Percentiles rank a stretch among this genome's conserved stretches.
These are phyloP conservation scores for Aspergillus carlsbadensis DNA, from an alignment of 495 filamentous ascomycete species.

Conservation along the genomic window DNA sequence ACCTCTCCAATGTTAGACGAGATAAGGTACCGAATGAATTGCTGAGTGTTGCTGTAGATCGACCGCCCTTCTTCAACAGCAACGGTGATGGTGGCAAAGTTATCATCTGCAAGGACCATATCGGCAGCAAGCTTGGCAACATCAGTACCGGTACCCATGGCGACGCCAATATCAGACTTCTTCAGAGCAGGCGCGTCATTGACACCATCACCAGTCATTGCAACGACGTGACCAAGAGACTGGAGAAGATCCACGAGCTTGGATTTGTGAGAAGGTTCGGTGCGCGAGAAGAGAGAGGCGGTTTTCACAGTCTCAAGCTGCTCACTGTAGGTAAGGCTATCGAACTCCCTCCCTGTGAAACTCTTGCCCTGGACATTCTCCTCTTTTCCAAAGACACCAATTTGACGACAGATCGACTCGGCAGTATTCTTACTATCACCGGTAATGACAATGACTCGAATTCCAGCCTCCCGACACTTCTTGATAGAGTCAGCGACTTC, in stretches of 20 bases:
- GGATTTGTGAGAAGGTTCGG: slow-evolving; percentile 93
- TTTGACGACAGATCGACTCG: slow-evolving; percentile 95
- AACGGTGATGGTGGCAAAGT: slow-evolving; percentile 95
- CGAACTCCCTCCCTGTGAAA: slow-evolving; percentile 93
- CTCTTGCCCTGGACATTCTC: slow-evolving; percentile 91
- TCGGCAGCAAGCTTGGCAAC: slow-evolving; percentile 96
- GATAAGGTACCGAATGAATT: slow-evolving; percentile 99
- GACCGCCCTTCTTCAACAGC: slow-evolving; percentile 96
- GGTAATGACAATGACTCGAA: slow-evolving; percentile 96
- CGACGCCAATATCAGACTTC: slow-evolving; percentile 98
- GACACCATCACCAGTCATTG: slow-evolving; percentile 99
- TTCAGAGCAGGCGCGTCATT: slow-evolving; percentile 98
- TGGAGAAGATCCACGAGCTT: slow-evolving; percentile 96
- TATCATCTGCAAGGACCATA: slow-evolving; percentile 98
- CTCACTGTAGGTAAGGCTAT: slow-evolving; percentile 74
- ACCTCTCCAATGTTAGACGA: slow-evolving; percentile 99
- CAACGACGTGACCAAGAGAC: slow-evolving; percentile 88
- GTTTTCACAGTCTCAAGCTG: slow-evolving; percentile 79
- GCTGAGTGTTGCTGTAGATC: slow-evolving; percentile 99
- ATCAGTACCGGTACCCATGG: slow-evolving; percentile 98
- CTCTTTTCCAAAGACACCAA: slow-evolving; percentile 82
- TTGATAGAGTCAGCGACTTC: slow-evolving; percentile 84
- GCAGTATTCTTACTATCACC: slow-evolving; percentile 98
- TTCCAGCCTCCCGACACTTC: slow-evolving; percentile 89
- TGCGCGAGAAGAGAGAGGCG: slow-evolving; percentile 93